Percentiles rank a stretch among this genome's conserved stretches.
phyloP scores from a whole-genome alignment of 2,329 filamentous ascomycete genomes.

The Ceratocystis albifundus region DNA sequence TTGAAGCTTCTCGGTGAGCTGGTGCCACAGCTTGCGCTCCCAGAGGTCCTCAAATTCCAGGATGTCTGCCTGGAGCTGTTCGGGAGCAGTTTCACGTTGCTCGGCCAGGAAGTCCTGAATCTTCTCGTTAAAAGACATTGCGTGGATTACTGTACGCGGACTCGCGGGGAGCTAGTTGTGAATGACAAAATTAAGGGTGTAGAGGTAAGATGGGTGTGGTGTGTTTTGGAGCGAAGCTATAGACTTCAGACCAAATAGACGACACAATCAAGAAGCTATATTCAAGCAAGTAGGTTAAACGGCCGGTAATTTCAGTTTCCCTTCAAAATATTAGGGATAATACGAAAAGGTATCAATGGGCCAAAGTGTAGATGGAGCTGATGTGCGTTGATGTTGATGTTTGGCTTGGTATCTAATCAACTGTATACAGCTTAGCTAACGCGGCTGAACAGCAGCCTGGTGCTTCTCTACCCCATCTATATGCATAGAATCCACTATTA shows the following conservation, averaged over 20 bases:
- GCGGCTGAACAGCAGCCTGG: conserved; percentile 35
- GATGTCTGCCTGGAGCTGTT: conserved; percentile 77
- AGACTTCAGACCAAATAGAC: background rate
- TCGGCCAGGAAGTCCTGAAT: conserved; percentile 87
- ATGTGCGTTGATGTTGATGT: background rate
- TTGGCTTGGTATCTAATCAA: conserved; percentile 12
- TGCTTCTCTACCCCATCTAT: conserved; percentile 22
- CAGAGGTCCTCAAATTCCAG: conserved; percentile 91
- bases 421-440: conserved; percentile 25
- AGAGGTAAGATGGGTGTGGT: background rate
- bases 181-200: background rate
- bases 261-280: background rate
- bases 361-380: too few species aligned
- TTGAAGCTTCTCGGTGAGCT: conserved; percentile 80
- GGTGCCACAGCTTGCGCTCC: conserved; percentile 99
- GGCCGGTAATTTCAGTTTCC: background rate
- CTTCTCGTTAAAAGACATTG: conserved; percentile 46
- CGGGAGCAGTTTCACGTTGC: conserved; percentile 76
- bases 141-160: background rate
- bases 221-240: background rate
- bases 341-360: too few species aligned
- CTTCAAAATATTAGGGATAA: too few species aligned
- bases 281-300: background rate
- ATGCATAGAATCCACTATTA: background rate
- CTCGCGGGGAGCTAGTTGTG: background rate